Evolutionary conservation across 1,284 basidiomycete species (phyloP).

Genomic region (Malassezia obtusa): DNA sequence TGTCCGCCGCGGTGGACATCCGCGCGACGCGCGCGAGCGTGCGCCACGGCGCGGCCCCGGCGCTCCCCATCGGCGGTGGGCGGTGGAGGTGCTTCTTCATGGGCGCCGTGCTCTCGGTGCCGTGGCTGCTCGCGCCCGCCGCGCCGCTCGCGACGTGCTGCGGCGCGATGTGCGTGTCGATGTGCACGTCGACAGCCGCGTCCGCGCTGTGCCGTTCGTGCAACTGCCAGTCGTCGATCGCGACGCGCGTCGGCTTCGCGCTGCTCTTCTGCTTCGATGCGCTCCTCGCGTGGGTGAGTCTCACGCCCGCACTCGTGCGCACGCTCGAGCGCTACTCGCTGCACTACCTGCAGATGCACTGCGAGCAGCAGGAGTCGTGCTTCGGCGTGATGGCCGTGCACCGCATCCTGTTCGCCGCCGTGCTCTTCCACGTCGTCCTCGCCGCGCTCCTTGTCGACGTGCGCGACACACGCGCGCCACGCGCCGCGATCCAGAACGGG

Average conservation of each 20-base stretch:
- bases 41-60: neutral
- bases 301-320: conserved; percentile 74
- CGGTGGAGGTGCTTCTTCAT: conserved; percentile 49
- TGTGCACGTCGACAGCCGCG: conserved; percentile 68
- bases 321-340: conserved; percentile 85
- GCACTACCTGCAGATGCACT: conserved; percentile 97
- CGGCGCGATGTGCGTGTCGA: conserved; percentile 16
- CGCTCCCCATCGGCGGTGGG: neutral
- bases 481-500: conserved; percentile 91
- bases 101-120: conserved; percentile 72
- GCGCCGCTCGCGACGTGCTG: conserved; percentile 52
- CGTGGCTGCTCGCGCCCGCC: conserved; percentile 56
- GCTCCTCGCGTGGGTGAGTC: conserved; percentile 92
- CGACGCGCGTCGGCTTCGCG: conserved; percentile 90
- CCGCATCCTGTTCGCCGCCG: conserved; percentile 87
- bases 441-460: conserved; percentile 73
- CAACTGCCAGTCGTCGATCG: conserved; percentile 97
- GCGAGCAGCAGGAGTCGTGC: conserved; percentile 71
- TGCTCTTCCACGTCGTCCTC: conserved; percentile 77
- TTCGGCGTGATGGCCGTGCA: conserved; percentile 97
- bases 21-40: neutral
- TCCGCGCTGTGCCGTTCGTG: conserved; percentile 97
- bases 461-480: conserved; percentile 75
- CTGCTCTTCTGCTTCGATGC: conserved; percentile 92
- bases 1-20: neutral